Conservation (phyloP, 305 asterid genomes). For the Solanum aculeatissimum region DNA sequence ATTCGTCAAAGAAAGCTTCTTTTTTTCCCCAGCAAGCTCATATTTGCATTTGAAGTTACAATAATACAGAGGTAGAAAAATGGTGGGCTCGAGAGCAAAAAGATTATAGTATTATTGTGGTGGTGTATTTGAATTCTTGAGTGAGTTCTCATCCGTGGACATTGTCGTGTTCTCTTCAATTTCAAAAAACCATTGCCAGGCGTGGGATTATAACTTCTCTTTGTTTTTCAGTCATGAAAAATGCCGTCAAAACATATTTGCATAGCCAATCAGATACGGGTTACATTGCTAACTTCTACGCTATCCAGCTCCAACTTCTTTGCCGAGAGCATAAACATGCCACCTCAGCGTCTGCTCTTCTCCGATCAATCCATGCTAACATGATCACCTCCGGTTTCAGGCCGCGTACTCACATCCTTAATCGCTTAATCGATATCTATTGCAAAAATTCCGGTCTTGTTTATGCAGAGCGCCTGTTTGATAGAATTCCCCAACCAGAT, state of each 20-base stretch:
- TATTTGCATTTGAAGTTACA: neutral
- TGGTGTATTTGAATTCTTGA: neutral
- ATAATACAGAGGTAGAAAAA: neutral
- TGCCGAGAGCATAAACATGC: slow-evolving; percentile 28
- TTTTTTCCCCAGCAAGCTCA: neutral
- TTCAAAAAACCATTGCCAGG: neutral
- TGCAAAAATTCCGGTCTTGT: slow-evolving; percentile 42
- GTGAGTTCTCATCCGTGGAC: neutral
- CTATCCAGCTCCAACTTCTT: slow-evolving; percentile 43
- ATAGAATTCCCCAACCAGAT: slow-evolving; percentile 69
- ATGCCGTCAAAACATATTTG: slow-evolving; percentile 24
- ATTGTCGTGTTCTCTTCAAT: neutral
- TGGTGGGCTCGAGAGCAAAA: neutral
- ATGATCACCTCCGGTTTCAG: slow-evolving; percentile 65
- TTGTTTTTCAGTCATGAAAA: slow-evolving; percentile 15
- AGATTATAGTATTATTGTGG: neutral
- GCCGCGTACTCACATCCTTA: slow-evolving; percentile 53
- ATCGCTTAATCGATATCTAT: slow-evolving; percentile 53
- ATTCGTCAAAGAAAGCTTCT: neutral
- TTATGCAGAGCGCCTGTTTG: slow-evolving; percentile 63
- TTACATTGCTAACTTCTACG: slow-evolving; percentile 41
- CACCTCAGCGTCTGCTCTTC: slow-evolving; percentile 25
- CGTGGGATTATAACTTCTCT: neutral
- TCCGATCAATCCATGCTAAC: slow-evolving; percentile 49
- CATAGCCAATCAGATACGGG: slow-evolving; percentile 9